Evolutionary conservation across 2,329 filamentous ascomycete genomes (phyloP), one percentile per base, ranked within the genome.

Genomic region (Clonostachys chloroleuca): DNA sequence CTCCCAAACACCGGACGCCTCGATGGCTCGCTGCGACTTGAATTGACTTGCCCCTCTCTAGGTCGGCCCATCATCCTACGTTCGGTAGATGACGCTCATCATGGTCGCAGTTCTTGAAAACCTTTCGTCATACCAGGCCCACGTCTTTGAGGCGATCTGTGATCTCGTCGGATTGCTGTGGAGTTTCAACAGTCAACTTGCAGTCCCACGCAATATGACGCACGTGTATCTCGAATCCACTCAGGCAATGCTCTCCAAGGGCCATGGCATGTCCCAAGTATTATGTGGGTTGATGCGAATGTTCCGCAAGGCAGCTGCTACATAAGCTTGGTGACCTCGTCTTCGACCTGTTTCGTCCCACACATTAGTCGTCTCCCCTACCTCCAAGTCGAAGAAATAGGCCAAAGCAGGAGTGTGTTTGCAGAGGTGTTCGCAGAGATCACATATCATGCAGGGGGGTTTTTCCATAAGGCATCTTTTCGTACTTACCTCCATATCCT

Each of bases 401-500:
- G 24, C 24, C 24, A 30, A 30, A 30, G 24, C 24, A 30, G 24
- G 24, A 30, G 24, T 30, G 24, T 30, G 24, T 30, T 30, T 30
- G 24, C 24, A 30, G 35, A 12, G 37, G 14, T 24, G 24, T 30
- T 30, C 6, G n/a, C 33, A 39, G 51, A 47, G 43, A 51, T 49
- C 45, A 43, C 36, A 44, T 47, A 46, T 51, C 24, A 30, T 30
- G 24, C 24, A 30, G 24, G 24, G 24, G 24, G 24, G 3, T 30
- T 30, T 1, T 30, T 30, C 9, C 24, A 30, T 30, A 8, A 10
- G 24, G 47, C 51, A 37, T 44, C n/a, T 35, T n/a, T 42, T 36
- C 17, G 35, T 54, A 84, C 89, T 83, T 72, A 99, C 94, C 90
- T 99, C 94, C 86, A 97, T 96, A 64, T 99, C 94, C 73, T 99